Percentiles rank a stretch among this genome's conserved stretches.
These are phyloP conservation scores for Metschnikowia bowlesiae DNA, from an alignment of 805 yeast species.

Conservation along the genomic window DNA sequence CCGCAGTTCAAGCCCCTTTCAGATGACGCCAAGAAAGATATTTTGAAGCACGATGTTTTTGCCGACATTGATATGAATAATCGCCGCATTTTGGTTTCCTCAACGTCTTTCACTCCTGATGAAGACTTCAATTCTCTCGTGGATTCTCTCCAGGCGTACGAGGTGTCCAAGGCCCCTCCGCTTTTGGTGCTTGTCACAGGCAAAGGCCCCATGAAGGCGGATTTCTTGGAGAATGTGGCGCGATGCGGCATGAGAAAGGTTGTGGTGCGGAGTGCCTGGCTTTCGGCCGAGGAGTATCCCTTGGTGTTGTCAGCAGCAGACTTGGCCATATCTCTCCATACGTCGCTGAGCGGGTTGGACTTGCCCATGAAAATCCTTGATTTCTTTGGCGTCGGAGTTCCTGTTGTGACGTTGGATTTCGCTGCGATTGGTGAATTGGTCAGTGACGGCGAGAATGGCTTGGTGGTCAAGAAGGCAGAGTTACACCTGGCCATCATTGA, in stretches of 20 bases:
- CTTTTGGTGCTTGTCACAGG: slow-evolving; percentile 86
- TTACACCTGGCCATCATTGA: slow-evolving; percentile 22
- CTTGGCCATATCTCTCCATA: slow-evolving; percentile 83
- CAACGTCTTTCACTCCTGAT: slow-evolving; percentile 95
- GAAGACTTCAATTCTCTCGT: slow-evolving; percentile 76
- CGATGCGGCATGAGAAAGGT: slow-evolving; percentile 44
- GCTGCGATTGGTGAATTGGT: slow-evolving; percentile 79
- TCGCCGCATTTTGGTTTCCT: slow-evolving; percentile 71
- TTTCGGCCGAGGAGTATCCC: slow-evolving; percentile 76
- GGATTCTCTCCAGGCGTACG: slow-evolving; percentile 63
- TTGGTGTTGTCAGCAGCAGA: slow-evolving; percentile 70
- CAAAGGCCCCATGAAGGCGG: slow-evolving; percentile 76
- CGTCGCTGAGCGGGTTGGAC: slow-evolving; percentile 89
- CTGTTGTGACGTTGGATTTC: slow-evolving; percentile 75
- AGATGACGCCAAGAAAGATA: slow-evolving; percentile 26
- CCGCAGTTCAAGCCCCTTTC: slow-evolving; percentile 53
- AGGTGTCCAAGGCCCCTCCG: slow-evolving; percentile 38
- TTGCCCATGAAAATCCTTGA: slow-evolving; percentile 97
- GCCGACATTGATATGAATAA: slow-evolving; percentile 19
- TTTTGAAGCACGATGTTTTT: slow-evolving; percentile 24
- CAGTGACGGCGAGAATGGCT: slow-evolving; percentile 63
- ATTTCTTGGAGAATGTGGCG: slow-evolving; percentile 48
- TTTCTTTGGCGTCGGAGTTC: slow-evolving; percentile 93
- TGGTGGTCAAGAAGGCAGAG: slow-evolving; percentile 27
- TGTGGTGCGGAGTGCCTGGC: slow-evolving; percentile 66